These are phyloP conservation scores for Chaetoscypha palmicola DNA, from an alignment of 2,329 filamentous ascomycete genomes.

Conservation along the genomic window DNA sequence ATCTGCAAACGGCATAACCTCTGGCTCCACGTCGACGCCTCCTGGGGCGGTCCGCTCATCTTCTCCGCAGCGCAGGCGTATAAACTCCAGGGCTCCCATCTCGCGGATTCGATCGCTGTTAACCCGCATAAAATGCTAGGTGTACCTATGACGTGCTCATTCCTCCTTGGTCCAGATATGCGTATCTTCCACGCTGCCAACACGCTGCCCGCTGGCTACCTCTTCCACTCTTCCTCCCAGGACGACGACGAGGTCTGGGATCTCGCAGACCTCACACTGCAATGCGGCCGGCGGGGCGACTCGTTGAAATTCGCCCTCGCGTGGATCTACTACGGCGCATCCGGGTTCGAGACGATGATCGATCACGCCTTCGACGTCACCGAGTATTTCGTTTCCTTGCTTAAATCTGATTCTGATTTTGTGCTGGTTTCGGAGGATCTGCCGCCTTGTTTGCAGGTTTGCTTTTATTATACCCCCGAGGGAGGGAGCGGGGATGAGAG, in stretches of 20 bases:
- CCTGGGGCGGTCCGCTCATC: constrained; percentile 79
- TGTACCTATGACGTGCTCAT: constrained; percentile 83
- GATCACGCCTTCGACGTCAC: constrained; percentile 69
- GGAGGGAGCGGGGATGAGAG: constrained; percentile 42
- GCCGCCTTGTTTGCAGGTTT: constrained; percentile 85
- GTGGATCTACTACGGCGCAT: constrained; percentile 82
- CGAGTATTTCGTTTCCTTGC: constrained; percentile 56
- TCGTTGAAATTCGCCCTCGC: constrained; percentile 78
- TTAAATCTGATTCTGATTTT: constrained; percentile 49
- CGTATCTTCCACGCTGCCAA: constrained; percentile 74
- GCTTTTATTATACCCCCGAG: constrained; percentile 75
- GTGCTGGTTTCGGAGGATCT: constrained; percentile 67
- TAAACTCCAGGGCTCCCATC: constrained; percentile 63
- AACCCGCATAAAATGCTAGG: constrained; percentile 98
- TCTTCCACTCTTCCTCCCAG: constrained; percentile 58
- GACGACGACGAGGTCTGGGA: constrained; percentile 64
- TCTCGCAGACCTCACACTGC: constrained; percentile 83
- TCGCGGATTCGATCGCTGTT: constrained; percentile 75
- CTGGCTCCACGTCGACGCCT: constrained; percentile 91
- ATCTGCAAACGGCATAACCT: constrained; percentile 66
- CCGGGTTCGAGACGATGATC: constrained; percentile 63
- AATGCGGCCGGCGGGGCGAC: constrained; percentile 85
- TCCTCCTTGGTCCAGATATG: constrained; percentile 73
- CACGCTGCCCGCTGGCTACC: constrained; percentile 78
- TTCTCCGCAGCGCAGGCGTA: constrained; percentile 60